Percentiles rank a stretch among this genome's conserved stretches.
Conservation (phyloP, 495 filamentous ascomycete species). For the Lindgomyces ingoldianus region DNA sequence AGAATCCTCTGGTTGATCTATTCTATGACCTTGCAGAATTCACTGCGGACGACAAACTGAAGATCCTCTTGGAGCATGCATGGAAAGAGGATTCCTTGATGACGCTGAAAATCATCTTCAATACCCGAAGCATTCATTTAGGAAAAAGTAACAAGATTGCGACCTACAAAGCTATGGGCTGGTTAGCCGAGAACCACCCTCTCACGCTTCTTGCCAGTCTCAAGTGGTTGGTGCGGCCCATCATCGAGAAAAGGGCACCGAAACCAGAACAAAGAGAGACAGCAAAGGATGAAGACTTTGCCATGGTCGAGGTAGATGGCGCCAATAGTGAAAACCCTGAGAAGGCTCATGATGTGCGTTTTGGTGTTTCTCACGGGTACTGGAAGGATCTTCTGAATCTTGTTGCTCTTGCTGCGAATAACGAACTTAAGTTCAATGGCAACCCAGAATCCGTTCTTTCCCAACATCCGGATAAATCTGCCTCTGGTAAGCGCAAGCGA, state of each 20-base stretch:
- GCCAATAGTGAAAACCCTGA: constrained; percentile 25
- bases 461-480: constrained; percentile 20
- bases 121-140: constrained; percentile 54
- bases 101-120: constrained; percentile 56
- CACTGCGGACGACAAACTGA: constrained; percentile 38
- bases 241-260: constrained; percentile 49
- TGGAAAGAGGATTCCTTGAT: constrained; percentile 47
- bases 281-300: constrained; percentile 39
- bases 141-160: constrained; percentile 47
- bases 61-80: constrained; percentile 44
- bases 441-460: constrained; percentile 42
- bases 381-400: constrained; percentile 56
- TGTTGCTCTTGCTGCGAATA: constrained; percentile 47
- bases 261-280: constrained; percentile 35
- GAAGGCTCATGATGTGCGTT: constrained; percentile 42
- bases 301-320: constrained; percentile 35
- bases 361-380: constrained; percentile 52
- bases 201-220: constrained; percentile 49
- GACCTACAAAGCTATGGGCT: constrained; percentile 52
- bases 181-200: constrained; percentile 51
- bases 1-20: constrained; percentile 46
- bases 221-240: constrained; percentile 50
- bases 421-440: constrained; percentile 40
- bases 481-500: constrained; percentile 32
- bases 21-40: constrained; percentile 49